These are phyloP conservation scores for Cadophora malorum DNA, from an alignment of 2,329 filamentous ascomycete species.

Conservation along the genomic window DNA sequence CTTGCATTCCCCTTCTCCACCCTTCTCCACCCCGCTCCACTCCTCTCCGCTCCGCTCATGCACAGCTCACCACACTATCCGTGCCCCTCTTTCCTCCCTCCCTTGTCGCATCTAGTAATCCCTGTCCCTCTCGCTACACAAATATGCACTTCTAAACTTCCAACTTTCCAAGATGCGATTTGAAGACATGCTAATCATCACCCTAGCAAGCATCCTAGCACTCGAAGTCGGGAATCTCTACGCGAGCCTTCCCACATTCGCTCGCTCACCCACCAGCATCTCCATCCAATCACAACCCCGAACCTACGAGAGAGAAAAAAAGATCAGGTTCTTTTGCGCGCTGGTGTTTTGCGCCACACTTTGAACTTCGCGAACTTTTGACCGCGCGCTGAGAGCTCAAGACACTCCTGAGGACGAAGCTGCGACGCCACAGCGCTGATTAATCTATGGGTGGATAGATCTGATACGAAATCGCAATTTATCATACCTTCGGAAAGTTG, in stretches of 20 bases:
- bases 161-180: neutral
- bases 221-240: neutral
- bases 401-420: neutral
- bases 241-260: neutral
- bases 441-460: neutral
- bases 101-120: neutral
- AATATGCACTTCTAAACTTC: conserved; percentile 14
- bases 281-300: neutral
- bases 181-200: conserved; percentile 23
- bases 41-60: conserved; percentile 9
- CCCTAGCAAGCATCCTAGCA: conserved; percentile 1
- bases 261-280: neutral
- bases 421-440: neutral
- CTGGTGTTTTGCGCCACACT: neutral
- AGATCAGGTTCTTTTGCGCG: too few relatives aligned
- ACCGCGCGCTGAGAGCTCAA: neutral
- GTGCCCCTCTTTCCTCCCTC: neutral
- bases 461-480: neutral
- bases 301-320: neutral
- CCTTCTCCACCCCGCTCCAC: neutral
- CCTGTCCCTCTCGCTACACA: conserved; percentile 23
- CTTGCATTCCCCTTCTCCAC: neutral
- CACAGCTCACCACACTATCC: neutral
- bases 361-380: neutral
- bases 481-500: neutral